A percentile compares a stretch with the other conserved stretches of the same genome.
Evolutionary conservation across 768 basidiomycete species (phyloP).

Genomic region (Pholiota microspora): DNA sequence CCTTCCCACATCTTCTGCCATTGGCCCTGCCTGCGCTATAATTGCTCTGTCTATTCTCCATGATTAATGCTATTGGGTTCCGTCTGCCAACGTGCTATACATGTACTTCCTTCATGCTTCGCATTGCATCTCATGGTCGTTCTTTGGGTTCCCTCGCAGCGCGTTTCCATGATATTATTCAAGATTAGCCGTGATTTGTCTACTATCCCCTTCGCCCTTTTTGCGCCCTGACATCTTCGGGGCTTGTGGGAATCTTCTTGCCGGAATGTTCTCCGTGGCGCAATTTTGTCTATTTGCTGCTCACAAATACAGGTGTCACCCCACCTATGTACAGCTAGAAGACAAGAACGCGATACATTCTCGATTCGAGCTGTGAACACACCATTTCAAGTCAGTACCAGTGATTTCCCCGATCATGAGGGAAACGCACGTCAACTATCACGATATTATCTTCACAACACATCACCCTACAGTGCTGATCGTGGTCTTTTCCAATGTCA

Average conservation of each 20-base stretch:
- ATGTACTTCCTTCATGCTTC: background rate
- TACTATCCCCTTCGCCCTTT: background rate
- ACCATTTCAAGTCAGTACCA: conserved; percentile 6
- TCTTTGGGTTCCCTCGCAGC: background rate
- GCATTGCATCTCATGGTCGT: background rate
- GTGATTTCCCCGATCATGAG: conserved; percentile 2
- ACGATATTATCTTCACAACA: conserved; percentile 29
- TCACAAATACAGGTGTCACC: background rate
- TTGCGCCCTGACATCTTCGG: background rate
- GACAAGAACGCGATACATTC: conserved; percentile 28
- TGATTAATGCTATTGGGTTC: background rate
- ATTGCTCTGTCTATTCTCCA: conserved; percentile 2
- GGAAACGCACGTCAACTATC: background rate
- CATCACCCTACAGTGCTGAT: conserved; percentile 35
- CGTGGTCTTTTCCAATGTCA: conserved; percentile 22
- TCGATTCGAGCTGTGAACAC: conserved; percentile 11
- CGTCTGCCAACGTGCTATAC: background rate
- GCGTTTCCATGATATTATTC: background rate
- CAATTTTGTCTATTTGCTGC: background rate
- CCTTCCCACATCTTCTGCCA: background rate
- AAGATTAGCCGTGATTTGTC: background rate
- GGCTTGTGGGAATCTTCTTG: background rate
- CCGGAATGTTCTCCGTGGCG: background rate
- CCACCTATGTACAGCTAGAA: conserved; percentile 18
- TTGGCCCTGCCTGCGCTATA: conserved; percentile 3